Evolutionary conservation across 208 protist genomes (phyloP).

Genomic region (Leishmania martiniquensis): DNA sequence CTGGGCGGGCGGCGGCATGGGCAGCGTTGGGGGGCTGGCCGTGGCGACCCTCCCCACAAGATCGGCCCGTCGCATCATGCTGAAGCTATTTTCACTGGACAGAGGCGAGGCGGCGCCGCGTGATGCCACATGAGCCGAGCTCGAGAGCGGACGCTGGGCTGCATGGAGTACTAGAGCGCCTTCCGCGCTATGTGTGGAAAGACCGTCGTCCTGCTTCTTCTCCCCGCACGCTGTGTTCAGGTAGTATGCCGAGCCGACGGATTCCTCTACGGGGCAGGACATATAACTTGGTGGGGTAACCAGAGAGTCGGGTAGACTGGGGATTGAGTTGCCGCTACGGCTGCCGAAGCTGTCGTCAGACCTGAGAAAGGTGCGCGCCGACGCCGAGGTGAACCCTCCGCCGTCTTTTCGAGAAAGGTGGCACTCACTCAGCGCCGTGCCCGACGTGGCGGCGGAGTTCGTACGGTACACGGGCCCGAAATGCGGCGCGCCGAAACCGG

Average conservation of each 20-base stretch:
- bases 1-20: neutral
- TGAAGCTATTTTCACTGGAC: neutral
- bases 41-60: neutral
- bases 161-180: neutral
- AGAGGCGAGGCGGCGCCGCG: neutral
- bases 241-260: conserved; percentile 13
- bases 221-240: neutral
- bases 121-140: neutral
- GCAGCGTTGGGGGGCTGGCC: neutral
- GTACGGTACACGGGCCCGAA: neutral
- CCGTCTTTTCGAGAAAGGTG: conserved; percentile 40
- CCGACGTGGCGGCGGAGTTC: conserved; percentile 14
- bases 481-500: neutral
- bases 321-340: neutral
- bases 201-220: neutral
- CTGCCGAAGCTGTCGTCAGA: conserved; percentile 5
- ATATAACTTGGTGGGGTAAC: neutral
- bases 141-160: conserved; percentile 11
- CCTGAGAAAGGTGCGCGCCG: conserved; percentile 2
- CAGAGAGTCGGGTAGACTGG: neutral
- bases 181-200: neutral
- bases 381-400: conserved; percentile 13
- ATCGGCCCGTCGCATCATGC: neutral
- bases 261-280: neutral
- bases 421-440: conserved; percentile 23